A percentile compares a stretch with the other conserved stretches of the same genome.
Evolutionary conservation across 164 flowering plant genomes (phyloP).

Genomic region (Stephania yunnanensis): DNA sequence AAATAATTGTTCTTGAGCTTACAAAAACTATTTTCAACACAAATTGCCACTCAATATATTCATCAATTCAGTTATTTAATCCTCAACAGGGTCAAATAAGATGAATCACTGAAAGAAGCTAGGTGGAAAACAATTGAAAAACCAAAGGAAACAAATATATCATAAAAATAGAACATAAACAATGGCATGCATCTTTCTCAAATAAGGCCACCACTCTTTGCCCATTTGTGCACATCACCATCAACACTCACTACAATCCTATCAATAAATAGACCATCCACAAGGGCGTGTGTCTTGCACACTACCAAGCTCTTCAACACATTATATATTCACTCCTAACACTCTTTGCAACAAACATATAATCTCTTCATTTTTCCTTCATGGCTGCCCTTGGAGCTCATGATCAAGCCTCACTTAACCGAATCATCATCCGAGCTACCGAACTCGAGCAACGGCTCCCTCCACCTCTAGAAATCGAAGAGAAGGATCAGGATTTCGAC

Average conservation of each 20-base stretch:
- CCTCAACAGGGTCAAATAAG: not conserved
- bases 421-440: not conserved
- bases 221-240: not conserved
- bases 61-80: no score
- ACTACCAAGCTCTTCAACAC: not conserved
- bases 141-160: not conserved
- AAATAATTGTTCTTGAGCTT: no score
- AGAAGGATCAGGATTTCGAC: not conserved
- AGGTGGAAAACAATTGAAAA: conserved; percentile 1
- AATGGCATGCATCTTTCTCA: not conserved
- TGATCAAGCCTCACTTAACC: not conserved
- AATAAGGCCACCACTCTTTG: not conserved
- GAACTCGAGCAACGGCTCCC: not conserved
- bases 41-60: no score
- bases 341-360: not conserved
- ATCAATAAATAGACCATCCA: not conserved
- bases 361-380: not conserved
- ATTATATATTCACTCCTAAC: no score
- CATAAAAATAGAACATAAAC: not conserved
- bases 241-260: not conserved
- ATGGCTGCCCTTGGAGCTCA: conserved; percentile 7
- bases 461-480: not conserved
- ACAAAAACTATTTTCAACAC: no score
- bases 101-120: not conserved
- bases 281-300: conserved; percentile 16